These are phyloP conservation scores for Xylaria scruposa DNA, from an alignment of 495 filamentous ascomycete species.

Conservation along the genomic window DNA sequence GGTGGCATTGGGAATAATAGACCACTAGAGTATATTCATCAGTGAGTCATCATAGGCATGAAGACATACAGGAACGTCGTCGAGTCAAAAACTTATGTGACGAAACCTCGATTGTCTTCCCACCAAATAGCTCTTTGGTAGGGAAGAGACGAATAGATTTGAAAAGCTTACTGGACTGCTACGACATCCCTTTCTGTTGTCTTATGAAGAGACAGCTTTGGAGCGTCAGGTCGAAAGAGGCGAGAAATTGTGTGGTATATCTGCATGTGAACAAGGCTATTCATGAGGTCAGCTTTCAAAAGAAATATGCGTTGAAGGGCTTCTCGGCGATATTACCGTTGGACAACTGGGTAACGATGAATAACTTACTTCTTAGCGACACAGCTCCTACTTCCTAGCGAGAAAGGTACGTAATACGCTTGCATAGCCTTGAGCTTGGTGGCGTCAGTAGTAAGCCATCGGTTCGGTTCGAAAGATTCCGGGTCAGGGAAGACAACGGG, in stretches of 20 bases:
- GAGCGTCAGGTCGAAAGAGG: conserved; percentile 3
- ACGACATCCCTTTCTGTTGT: conserved; percentile 5
- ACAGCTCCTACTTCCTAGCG: background rate
- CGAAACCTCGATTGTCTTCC: background rate
- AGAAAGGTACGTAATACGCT: conserved; percentile 5
- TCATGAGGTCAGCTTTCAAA: background rate
- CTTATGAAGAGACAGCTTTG: background rate
- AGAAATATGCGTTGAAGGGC: background rate
- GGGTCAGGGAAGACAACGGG: conserved; percentile 47
- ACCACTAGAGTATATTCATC: background rate
- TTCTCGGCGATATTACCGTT: background rate
- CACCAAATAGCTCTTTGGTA: background rate
- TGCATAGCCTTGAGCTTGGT: background rate
- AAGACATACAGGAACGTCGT: background rate
- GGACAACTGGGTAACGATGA: too few species aligned
- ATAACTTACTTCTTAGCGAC: background rate
- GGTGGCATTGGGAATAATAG: conserved; percentile 4
- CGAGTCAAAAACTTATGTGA: too few species aligned
- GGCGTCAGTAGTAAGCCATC: conserved; percentile 44
- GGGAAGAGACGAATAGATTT: background rate
- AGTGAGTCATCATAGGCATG: background rate
- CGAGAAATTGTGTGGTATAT: conserved; percentile 10
- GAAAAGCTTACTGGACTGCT: conserved; percentile 9
- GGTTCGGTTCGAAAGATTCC: conserved; percentile 48
- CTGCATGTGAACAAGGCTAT: conserved; percentile 7